Evolutionary conservation across 2,329 filamentous ascomycete species (phyloP).

Genomic region (Colletotrichum neosansevieriae): DNA sequence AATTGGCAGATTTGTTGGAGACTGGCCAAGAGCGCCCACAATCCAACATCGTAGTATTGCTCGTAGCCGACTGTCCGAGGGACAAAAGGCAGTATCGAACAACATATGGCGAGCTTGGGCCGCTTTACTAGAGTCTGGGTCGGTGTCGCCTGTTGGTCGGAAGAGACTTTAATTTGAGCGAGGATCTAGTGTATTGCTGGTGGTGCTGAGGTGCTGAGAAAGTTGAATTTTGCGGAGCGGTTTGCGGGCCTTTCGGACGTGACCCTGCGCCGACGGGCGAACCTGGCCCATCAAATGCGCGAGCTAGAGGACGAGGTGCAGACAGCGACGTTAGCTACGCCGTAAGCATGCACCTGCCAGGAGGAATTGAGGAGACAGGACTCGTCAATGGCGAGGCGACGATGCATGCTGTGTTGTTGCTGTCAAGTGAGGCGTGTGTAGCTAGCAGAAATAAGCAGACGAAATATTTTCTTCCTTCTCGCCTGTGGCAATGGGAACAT

Average conservation of each 20-base stretch:
- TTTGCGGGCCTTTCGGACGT: constrained; percentile 18
- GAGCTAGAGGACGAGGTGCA: constrained; percentile 6
- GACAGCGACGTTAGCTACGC: not conserved
- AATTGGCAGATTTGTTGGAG: not conserved
- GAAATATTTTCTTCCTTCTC: constrained; percentile 8
- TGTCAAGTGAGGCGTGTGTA: not conserved
- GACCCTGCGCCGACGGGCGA: constrained; percentile 17
- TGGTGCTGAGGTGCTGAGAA: constrained; percentile 10
- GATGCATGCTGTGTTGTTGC: constrained; percentile 14
- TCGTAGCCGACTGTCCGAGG: not conserved
- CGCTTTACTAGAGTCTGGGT: constrained; percentile 6
- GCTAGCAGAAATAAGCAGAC: constrained; percentile 5
- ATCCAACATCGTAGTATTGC: not conserved
- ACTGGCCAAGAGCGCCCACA: not conserved
- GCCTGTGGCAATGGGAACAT: not conserved
- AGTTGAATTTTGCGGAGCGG: constrained; percentile 13
- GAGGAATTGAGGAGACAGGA: constrained; percentile 1
- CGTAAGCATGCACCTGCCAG: constrained; percentile 10
- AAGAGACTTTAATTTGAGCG: constrained; percentile 21
- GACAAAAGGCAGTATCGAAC: constrained; percentile 13
- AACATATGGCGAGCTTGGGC: constrained; percentile 14
- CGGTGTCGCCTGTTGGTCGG: constrained; percentile 9
- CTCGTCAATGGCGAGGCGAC: constrained; percentile 13
- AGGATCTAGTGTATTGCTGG: constrained; percentile 20
- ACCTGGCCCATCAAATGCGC: not conserved